Conservation (phyloP, 164 flowering plant species). For the Saururus chinensis region DNA sequence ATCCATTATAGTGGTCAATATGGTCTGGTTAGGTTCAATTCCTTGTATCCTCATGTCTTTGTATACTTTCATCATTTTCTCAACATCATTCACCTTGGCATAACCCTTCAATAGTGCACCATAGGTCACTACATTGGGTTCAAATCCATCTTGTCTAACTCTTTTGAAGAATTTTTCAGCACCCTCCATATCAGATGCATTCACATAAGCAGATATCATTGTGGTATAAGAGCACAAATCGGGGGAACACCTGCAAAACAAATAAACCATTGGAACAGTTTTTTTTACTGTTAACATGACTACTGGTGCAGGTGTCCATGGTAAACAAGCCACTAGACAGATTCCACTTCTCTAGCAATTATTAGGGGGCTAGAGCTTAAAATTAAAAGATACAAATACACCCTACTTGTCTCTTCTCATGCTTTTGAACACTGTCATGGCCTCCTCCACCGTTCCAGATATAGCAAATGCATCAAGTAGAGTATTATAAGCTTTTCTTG, state of each 20-base stretch:
- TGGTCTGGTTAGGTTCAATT: constrained; percentile 58
- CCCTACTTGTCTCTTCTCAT: constrained; percentile 88
- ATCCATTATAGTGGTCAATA: constrained; percentile 88
- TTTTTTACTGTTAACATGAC: neutral
- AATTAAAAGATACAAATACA: neutral
- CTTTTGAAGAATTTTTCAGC: constrained; percentile 77
- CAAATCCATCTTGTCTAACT: constrained; percentile 57
- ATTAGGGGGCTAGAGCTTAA: neutral
- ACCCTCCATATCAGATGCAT: constrained; percentile 93
- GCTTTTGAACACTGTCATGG: constrained; percentile 78
- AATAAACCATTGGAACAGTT: neutral
- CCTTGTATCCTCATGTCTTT: constrained; percentile 57
- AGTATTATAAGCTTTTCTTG: constrained; percentile 84
- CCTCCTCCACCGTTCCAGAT: constrained; percentile 96
- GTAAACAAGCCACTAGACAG: too few relatives aligned
- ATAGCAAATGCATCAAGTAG: constrained; percentile 96
- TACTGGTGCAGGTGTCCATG: too few relatives aligned
- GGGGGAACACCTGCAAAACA: constrained; percentile 46
- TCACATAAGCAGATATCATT: constrained; percentile 84
- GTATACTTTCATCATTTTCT: constrained; percentile 76
- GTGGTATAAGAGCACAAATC: constrained; percentile 87
- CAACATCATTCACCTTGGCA: constrained; percentile 55
- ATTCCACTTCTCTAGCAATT: too few relatives aligned
- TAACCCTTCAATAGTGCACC: constrained; percentile 92
- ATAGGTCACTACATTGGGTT: constrained; percentile 67